Evolutionary conservation across 441 rosid genomes (phyloP).

Genomic region (Euphorbia celastroides): DNA sequence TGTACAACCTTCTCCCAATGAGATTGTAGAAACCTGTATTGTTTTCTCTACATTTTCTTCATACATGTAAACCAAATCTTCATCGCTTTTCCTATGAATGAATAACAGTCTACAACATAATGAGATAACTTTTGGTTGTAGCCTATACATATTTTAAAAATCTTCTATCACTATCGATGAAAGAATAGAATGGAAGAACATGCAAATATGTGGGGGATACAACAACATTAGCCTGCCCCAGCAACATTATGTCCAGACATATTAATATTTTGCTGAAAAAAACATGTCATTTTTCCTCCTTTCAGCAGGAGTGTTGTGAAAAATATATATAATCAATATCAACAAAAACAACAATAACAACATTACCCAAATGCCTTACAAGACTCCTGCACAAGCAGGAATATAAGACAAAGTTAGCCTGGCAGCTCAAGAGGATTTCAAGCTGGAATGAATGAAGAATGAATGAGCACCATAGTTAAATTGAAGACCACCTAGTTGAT

Average conservation of each 20-base stretch:
- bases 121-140: background rate
- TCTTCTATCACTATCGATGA: background rate
- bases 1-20: background rate
- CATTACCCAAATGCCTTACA: too few relatives aligned
- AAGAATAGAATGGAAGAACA: constrained; percentile 5
- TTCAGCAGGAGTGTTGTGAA: background rate
- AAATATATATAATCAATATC: background rate
- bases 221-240: background rate
- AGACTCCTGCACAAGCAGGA: too few relatives aligned
- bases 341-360: too few relatives aligned
- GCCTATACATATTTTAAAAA: background rate
- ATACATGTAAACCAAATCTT: background rate
- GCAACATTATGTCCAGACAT: background rate
- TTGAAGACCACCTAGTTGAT: background rate
- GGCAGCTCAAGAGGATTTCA: background rate
- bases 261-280: background rate
- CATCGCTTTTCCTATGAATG: background rate
- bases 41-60: background rate
- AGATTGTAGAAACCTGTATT: background rate
- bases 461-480: background rate
- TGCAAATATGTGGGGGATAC: constrained; percentile 2
- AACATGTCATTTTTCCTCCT: background rate
- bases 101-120: background rate
- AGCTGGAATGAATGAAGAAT: background rate
- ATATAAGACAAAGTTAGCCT: background rate